A percentile compares a stretch with the other conserved stretches of the same genome.
phyloP scores from a whole-genome alignment of 2,329 filamentous ascomycete species.

The Exophiala spinifera region DNA sequence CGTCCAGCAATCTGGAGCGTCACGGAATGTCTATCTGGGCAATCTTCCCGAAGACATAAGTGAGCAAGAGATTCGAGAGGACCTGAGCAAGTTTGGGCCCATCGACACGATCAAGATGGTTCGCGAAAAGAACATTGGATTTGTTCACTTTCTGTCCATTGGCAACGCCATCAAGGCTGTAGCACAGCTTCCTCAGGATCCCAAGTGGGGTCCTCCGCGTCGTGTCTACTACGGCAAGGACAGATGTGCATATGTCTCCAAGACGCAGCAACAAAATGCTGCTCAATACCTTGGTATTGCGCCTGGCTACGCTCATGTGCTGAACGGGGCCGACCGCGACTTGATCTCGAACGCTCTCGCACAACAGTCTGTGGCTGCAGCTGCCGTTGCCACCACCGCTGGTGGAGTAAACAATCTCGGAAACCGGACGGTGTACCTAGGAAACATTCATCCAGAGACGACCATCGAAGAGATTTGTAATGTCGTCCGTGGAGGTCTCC shows the following conservation, averaged over 20 bases:
- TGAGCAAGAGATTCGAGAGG: constrained; percentile 89
- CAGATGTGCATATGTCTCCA: constrained; percentile 95
- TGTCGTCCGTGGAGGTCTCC: constrained; percentile 87
- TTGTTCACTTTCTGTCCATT: constrained; percentile 95
- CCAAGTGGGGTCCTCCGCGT: constrained; percentile 92
- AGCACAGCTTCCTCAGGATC: constrained; percentile 89
- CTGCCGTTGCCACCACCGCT: constrained; percentile 91
- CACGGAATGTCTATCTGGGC: constrained; percentile 93
- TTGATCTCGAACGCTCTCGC: constrained; percentile 94
- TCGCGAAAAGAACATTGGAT: constrained; percentile 95
- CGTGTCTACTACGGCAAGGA: constrained; percentile 99
- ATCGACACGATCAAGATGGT: constrained; percentile 98
- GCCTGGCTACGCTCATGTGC: constrained; percentile 90
- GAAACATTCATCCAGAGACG: constrained; percentile 98
- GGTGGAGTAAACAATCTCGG: constrained; percentile 96
- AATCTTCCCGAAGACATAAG: constrained; percentile 86
- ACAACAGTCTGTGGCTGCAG: constrained; percentile 95
- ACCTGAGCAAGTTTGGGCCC: constrained; percentile 90
- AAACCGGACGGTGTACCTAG: constrained; percentile 95
- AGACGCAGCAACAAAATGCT: constrained; percentile 98
- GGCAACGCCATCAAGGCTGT: constrained; percentile 98
- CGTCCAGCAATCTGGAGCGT: constrained; percentile 95
- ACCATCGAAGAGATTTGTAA: constrained; percentile 99
- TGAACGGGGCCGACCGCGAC: constrained; percentile 93
- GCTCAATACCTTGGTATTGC: constrained; percentile 97